Percentiles rank a stretch among this genome's conserved stretches.
Evolutionary conservation across 2,329 filamentous ascomycete species (phyloP).

Genomic region (Pseudopyrenochaeta lycopersici): DNA sequence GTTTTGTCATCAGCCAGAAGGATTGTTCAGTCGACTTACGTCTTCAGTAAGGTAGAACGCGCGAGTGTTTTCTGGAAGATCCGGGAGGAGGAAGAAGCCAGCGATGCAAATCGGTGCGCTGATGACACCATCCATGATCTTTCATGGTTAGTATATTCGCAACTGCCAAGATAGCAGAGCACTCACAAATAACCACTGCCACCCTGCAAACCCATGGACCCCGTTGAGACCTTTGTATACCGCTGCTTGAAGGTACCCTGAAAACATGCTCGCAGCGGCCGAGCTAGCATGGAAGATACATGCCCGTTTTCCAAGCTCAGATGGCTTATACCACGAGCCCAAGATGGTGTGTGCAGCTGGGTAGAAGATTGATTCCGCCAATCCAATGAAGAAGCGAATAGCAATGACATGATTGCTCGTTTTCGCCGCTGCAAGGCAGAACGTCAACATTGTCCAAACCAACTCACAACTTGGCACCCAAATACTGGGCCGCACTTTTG

Average conservation of each 20-base stretch:
- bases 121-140: slow-evolving; percentile 30
- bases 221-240: slow-evolving; percentile 29
- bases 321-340: slow-evolving; percentile 34
- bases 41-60: slow-evolving; percentile 18
- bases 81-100: slow-evolving; percentile 24
- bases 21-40: slow-evolving; percentile 11
- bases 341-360: slow-evolving; percentile 29
- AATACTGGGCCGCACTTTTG: slow-evolving; percentile 27
- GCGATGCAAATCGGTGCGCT: slow-evolving; percentile 22
- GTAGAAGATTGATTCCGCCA: slow-evolving; percentile 30
- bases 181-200: slow-evolving; percentile 35
- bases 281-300: slow-evolving; percentile 31
- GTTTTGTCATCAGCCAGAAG: not conserved
- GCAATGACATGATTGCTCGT: slow-evolving; percentile 31
- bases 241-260: slow-evolving; percentile 30
- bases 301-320: slow-evolving; percentile 33
- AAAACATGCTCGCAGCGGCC: slow-evolving; percentile 33
- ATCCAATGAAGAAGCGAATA: slow-evolving; percentile 31
- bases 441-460: slow-evolving; percentile 33
- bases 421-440: slow-evolving; percentile 28
- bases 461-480: slow-evolving; percentile 32
- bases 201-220: slow-evolving; percentile 22
- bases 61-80: slow-evolving; percentile 26
- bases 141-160: not conserved
- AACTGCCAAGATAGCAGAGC: not conserved